Evolutionary conservation across 139 green algal genomes (phyloP), one percentile per base, ranked within the genome.

Genomic region (Dunaliella sp.): DNA sequence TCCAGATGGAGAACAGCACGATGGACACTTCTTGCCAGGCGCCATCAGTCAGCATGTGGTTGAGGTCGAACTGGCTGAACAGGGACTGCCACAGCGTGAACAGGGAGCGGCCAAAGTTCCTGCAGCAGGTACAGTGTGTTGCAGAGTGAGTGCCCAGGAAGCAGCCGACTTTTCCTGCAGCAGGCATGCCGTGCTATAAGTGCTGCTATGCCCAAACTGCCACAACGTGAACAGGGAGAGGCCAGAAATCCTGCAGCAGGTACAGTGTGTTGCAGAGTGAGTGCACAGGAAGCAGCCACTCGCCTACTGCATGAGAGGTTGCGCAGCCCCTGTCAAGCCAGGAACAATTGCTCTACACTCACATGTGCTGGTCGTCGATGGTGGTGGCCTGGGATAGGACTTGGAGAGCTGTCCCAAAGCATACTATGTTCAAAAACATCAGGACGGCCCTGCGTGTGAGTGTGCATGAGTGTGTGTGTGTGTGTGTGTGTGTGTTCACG

Each of bases 321-420:
- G n/a, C n/a, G n/a, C n/a, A n/a, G n/a, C n/a, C n/a, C n/a, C n/a
- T n/a, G n/a, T n/a, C n/a, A n/a, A n/a, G n/a, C n/a, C n/a, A n/a
- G n/a, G n/a, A n/a, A n/a, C n/a, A n/a, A n/a, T 7, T 65, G 48
- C 48, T 26, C 31, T 34, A 26, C 73, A 58, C 81, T 33, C 86
- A 48, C 38, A 34, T n/a, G 48, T 84, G 89, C 24, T 87, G 33
- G 33, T 83, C 77, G 30, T 48, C 65, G 16, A 0, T n/a, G n/a
- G 58, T 77, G 3, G 84, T 34, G 72, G 83, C 90, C 82, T 90
- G 84, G 59, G 77, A 88, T 31, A 92, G 87, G 57, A 92, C 84
- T 76, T 88, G 83, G 38, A 90, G 80, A 25, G 87, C 74, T 12
- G 85, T 65, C 34, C 87, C 87, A 77, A 90, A 90, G 21, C 80